Evolutionary conservation across 1,284 basidiomycete genomes (phyloP).

Genomic region (Trichosporon faecale): DNA sequence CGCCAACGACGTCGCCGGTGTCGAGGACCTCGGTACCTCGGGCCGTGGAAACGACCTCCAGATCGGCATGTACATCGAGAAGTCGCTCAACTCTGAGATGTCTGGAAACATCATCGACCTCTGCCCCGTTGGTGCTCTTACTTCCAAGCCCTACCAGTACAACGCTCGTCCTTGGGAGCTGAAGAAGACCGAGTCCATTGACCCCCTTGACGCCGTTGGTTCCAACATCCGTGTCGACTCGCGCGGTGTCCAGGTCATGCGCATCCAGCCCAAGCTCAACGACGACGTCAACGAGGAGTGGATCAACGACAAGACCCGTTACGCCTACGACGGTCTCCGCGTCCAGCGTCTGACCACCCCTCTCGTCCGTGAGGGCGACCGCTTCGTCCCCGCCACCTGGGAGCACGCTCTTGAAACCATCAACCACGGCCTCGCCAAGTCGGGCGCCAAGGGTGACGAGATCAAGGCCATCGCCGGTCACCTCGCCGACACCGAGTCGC

Average conservation of each 20-base stretch:
- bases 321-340: slow-evolving; percentile 90
- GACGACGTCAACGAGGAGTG: slow-evolving; percentile 99
- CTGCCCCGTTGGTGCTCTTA: slow-evolving; percentile 92
- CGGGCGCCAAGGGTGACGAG: slow-evolving; percentile 88
- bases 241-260: slow-evolving; percentile 93
- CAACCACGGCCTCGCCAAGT: slow-evolving; percentile 69
- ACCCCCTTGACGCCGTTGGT: slow-evolving; percentile 97
- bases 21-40: slow-evolving; percentile 94
- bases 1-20: slow-evolving; percentile 97
- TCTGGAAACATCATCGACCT: slow-evolving; percentile 97
- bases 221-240: slow-evolving; percentile 98
- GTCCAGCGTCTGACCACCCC: slow-evolving; percentile 95
- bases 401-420: slow-evolving; percentile 82
- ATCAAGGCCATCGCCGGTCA: slow-evolving; percentile 93
- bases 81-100: slow-evolving; percentile 95
- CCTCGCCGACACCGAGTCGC: slow-evolving; percentile 88
- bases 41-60: slow-evolving; percentile 98
- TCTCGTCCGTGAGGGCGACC: slow-evolving; percentile 83
- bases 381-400: slow-evolving; percentile 90
- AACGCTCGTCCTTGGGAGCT: slow-evolving; percentile 97
- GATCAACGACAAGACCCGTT: slow-evolving; percentile 99
- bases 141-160: slow-evolving; percentile 97
- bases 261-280: slow-evolving; percentile 91
- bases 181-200: slow-evolving; percentile 95
- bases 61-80: slow-evolving; percentile 98